A percentile compares a stretch with the other conserved stretches of the same genome.
phyloP scores from a whole-genome alignment of 2,329 filamentous ascomycete species.

The Diplocarpon rosae region DNA sequence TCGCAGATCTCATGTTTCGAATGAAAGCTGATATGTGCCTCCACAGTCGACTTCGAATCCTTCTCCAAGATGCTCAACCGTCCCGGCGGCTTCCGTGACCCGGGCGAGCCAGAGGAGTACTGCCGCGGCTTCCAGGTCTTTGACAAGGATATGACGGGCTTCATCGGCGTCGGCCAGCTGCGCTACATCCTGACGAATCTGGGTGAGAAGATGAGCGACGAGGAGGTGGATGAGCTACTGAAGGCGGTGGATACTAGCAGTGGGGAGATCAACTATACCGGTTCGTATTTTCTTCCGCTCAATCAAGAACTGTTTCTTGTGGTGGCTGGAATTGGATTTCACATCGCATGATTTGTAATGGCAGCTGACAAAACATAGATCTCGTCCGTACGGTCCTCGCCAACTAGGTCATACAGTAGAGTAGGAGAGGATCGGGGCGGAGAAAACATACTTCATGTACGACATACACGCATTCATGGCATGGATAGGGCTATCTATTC shows the following conservation, averaged over 20 bases:
- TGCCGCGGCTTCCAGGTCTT: constrained; percentile 98
- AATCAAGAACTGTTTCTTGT: constrained; percentile 29
- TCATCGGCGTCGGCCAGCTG: constrained; percentile 94
- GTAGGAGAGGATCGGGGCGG: neutral
- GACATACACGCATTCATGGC: constrained; percentile 14
- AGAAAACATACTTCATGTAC: constrained; percentile 16
- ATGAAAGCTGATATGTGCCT: neutral
- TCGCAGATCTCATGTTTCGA: neutral
- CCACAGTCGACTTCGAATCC: constrained; percentile 87
- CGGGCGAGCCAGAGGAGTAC: constrained; percentile 95
- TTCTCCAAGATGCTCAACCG: constrained; percentile 96
- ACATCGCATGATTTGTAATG: no score
- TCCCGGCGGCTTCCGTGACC: constrained; percentile 94
- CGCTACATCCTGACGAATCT: constrained; percentile 97
- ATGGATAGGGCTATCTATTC: constrained; percentile 10
- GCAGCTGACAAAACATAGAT: constrained; percentile 36
- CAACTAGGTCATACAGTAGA: constrained; percentile 43
- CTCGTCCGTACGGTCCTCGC: constrained; percentile 79
- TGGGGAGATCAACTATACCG: constrained; percentile 95
- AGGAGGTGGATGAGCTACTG: constrained; percentile 96
- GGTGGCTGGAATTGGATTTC: neutral
- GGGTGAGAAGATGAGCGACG: constrained; percentile 98
- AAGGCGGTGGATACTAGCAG: constrained; percentile 96
- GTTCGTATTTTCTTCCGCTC: constrained; percentile 32
- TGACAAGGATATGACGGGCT: constrained; percentile 97